Evolutionary conservation across 2,329 filamentous ascomycete genomes (phyloP).

Genomic region (Beauveria rudraprayagi): DNA sequence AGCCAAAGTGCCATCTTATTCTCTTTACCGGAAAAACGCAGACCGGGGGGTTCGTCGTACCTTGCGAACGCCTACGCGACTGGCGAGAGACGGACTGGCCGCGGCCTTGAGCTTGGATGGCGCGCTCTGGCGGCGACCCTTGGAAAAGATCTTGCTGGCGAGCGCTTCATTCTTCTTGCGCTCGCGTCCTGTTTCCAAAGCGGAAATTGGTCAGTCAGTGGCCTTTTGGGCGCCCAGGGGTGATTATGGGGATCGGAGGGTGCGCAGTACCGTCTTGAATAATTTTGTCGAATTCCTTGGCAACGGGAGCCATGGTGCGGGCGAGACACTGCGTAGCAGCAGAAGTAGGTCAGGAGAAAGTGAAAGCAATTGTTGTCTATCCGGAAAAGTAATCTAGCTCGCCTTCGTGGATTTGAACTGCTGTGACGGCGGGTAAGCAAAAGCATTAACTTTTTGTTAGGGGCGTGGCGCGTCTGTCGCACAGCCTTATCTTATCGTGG

Average conservation of each 20-base stretch:
- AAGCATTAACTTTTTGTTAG: background rate
- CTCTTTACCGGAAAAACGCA: background rate
- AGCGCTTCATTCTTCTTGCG: slow-evolving; percentile 64
- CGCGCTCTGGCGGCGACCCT: slow-evolving; percentile 50
- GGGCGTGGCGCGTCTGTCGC: slow-evolving; percentile 6
- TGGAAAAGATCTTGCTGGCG: slow-evolving; percentile 64
- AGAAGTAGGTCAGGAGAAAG: background rate
- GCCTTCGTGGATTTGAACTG: background rate
- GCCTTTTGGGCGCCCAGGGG: background rate
- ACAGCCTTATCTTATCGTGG: slow-evolving; percentile 10
- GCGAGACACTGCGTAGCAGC: background rate
- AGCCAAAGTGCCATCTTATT: background rate
- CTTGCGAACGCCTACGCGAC: slow-evolving; percentile 67
- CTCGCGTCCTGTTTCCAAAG: slow-evolving; percentile 44
- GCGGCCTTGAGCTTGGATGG: slow-evolving; percentile 39
- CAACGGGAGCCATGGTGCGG: slow-evolving; percentile 11
- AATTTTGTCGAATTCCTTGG: slow-evolving; percentile 15
- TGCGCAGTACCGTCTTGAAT: slow-evolving; percentile 12
- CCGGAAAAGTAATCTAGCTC: background rate
- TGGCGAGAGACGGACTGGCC: slow-evolving; percentile 53
- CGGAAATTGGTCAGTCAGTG: background rate
- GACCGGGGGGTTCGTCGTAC: slow-evolving; percentile 27
- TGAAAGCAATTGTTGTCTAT: background rate
- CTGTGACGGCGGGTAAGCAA: background rate
- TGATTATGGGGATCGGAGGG: background rate